Evolutionary conservation across 108 stramenopile genomes (phyloP).

Genomic region (Cylindrotheca closterium): DNA sequence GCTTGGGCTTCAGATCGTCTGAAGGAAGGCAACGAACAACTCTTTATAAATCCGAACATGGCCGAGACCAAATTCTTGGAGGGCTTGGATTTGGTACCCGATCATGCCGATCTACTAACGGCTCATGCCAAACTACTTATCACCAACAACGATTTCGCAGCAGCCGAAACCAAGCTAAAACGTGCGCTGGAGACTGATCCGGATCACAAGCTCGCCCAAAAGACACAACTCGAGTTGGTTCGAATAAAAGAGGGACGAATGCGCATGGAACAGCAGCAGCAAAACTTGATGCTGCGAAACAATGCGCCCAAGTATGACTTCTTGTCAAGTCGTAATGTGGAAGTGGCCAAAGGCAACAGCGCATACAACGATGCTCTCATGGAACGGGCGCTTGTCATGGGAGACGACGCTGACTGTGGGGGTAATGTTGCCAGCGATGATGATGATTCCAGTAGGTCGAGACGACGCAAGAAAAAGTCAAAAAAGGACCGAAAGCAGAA

Average conservation of each 20-base stretch:
- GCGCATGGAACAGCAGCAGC: background rate
- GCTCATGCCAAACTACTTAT: conserved; percentile 15
- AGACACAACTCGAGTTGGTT: too few species aligned
- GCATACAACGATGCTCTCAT: background rate
- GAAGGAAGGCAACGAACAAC: conserved; percentile 14
- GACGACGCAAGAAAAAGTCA: background rate
- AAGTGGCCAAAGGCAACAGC: background rate
- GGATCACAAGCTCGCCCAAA: conserved; percentile 3
- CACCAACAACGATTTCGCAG: background rate
- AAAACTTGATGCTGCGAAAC: background rate
- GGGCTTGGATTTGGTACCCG: conserved; percentile 33
- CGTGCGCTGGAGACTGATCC: conserved; percentile 17
- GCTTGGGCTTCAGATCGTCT: conserved; percentile 24
- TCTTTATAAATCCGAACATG: conserved; percentile 9
- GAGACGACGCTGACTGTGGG: background rate
- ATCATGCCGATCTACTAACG: conserved; percentile 22
- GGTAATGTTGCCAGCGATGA: too few species aligned
- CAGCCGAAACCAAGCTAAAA: conserved; percentile 1
- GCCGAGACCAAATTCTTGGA: conserved; percentile 12
- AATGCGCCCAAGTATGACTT: background rate
- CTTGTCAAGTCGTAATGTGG: background rate
- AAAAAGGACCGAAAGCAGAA: background rate
- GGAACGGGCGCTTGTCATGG: background rate
- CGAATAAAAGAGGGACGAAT: background rate
- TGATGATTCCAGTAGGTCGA: background rate